phyloP scores from a whole-genome alignment of 73 alveolate species.

The Paraurostyla sp. region DNA sequence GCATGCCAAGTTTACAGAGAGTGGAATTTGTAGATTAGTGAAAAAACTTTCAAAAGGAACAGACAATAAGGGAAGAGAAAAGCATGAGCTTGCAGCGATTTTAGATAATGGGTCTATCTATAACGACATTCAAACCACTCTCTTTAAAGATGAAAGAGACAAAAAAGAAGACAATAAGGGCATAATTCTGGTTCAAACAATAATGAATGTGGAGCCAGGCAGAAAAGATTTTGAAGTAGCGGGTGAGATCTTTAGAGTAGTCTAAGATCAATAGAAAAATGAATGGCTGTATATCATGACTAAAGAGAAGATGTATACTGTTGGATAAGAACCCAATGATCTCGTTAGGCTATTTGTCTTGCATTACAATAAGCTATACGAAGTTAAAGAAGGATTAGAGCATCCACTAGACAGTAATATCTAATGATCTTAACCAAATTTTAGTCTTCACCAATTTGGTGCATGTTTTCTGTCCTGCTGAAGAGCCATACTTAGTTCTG shows the following conservation, averaged over 20 bases:
- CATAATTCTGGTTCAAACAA: background rate
- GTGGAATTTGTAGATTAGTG: conserved; percentile 20
- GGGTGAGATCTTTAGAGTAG: background rate
- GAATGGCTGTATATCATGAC: conserved; percentile 40
- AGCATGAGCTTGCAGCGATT: conserved; percentile 36
- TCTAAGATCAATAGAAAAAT: conserved; percentile 11
- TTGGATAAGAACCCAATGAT: conserved; percentile 7
- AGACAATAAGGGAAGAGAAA: background rate
- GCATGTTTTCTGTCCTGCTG: conserved; percentile 35
- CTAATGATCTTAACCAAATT: background rate
- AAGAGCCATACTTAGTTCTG: conserved; percentile 26
- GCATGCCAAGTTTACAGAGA: conserved; percentile 32
- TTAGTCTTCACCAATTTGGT: conserved; percentile 35
- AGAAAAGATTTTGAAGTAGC: background rate
- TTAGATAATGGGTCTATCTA: conserved; percentile 6
- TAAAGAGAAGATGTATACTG: background rate
- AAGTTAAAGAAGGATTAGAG: conserved; percentile 25
- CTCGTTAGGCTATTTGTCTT: conserved; percentile 9
- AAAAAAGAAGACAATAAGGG: background rate
- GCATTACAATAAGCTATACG: conserved; percentile 4
- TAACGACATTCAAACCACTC: background rate
- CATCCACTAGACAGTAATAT: conserved; percentile 21
- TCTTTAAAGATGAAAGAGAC: background rate
- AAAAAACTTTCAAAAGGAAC: background rate
- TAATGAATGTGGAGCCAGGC: background rate